phyloP scores from a whole-genome alignment of 306 rosid species.

The Sphenostylis stenocarpa region DNA sequence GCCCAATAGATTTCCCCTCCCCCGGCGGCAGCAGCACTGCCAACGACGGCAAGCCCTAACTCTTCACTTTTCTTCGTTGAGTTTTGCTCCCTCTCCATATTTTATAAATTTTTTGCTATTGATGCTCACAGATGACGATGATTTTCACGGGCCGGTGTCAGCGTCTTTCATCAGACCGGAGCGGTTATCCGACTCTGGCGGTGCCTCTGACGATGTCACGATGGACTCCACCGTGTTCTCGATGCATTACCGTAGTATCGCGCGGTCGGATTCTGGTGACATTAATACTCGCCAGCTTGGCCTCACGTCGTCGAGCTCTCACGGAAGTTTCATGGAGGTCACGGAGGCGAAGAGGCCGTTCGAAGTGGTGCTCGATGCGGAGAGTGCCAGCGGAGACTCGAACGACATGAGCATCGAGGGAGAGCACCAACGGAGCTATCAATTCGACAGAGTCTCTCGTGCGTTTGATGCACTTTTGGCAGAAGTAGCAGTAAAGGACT shows the following conservation, averaged over 20 bases:
- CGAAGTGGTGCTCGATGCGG: constrained; percentile 30
- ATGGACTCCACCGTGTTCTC: constrained; percentile 94
- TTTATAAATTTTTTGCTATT: not conserved
- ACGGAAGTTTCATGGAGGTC: constrained; percentile 69
- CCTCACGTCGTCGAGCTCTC: constrained; percentile 43
- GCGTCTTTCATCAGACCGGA: constrained; percentile 76
- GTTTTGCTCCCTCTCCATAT: not conserved
- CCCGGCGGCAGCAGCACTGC: constrained; percentile 44
- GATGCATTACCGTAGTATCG: constrained; percentile 87
- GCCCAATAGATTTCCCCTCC: constrained; percentile 42
- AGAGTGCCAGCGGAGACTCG: constrained; percentile 53
- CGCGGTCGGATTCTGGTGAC: constrained; percentile 73
- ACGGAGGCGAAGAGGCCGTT: constrained; percentile 48
- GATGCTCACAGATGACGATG: constrained; percentile 40
- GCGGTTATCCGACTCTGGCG: constrained; percentile 65
- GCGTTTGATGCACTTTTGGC: constrained; percentile 61
- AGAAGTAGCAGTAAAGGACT: constrained; percentile 46
- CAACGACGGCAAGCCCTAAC: constrained; percentile 33
- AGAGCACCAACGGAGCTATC: constrained; percentile 45
- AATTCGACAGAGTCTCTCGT: constrained; percentile 63
- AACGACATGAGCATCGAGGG: constrained; percentile 79
- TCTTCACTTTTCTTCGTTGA: not conserved
- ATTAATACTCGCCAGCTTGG: constrained; percentile 66
- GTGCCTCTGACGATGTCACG: constrained; percentile 73
- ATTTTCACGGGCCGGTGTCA: constrained; percentile 83